Evolutionary conservation across 345 rosid genomes (phyloP), one percentile per base, ranked within the genome.

Genomic region (Limnanthes douglasii): DNA sequence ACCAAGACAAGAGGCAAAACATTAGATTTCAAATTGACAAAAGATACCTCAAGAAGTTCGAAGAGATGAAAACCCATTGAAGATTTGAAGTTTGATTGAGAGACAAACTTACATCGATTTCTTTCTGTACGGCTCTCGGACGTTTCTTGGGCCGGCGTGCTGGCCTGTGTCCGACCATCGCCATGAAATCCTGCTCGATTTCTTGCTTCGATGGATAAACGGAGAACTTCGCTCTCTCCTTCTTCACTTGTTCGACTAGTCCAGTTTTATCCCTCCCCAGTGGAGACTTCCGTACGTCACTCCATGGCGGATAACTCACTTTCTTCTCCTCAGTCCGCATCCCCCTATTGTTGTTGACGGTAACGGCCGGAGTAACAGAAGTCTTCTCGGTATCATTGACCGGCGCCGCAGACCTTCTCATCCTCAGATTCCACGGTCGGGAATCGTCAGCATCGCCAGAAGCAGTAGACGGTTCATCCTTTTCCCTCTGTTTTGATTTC

Each of bases 341-440:
- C 5, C 44, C 53, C 18, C 39, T 48, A 1, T 25, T n/a, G 33
- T 15, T 25, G 20, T 18, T 46, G 22, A 19, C 37, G 30, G 3
- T 11, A 15, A 10, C 3, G 32, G n/a, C 6, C 4, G 1, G 40
- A 2, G 24, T 17, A 15, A 9, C 10, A 20, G 18, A 23, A 30
- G 32, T 32, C 8, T 15, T 39, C 13, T 26, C 45, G 10, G 46
- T 31, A 15, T 46, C 54, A 12, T 28, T 56, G 17, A 48, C 8
- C 18, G 68, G 69, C 5, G 61, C 66, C 5, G 71, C 68, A 2
- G 71, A 57, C 41, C 70, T 65, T 48, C 82, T 61, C 3, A 73
- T 77, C 50, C 82, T 59, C 57, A 77, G 70, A 59, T 73, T 77
- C 86, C 82, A 77, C 18, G 78, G 82, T 53, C 57, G 53, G 25